A percentile compares a stretch with the other conserved stretches of the same genome.
phyloP scores from a whole-genome alignment of 106 monocot genomes.

The Xerophyta viscosa region DNA sequence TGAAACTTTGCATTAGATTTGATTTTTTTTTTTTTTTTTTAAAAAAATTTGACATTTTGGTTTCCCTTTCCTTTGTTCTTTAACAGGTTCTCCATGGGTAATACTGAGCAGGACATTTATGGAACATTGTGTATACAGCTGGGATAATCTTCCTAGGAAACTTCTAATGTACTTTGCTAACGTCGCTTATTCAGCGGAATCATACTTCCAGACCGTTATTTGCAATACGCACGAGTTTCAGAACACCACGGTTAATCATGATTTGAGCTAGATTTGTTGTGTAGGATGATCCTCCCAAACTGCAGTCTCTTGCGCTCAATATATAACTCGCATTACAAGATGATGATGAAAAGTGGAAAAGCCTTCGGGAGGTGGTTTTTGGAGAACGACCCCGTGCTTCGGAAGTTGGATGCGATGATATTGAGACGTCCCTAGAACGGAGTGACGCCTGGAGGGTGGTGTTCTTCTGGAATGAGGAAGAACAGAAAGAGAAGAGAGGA shows the following conservation, averaged over 20 bases:
- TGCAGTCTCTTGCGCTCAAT: conserved; percentile 55
- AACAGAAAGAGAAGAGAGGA: not conserved
- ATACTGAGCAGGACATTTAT: conserved; percentile 67
- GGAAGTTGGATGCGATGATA: conserved; percentile 39
- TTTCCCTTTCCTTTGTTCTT: no score
- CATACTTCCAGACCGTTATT: conserved; percentile 85
- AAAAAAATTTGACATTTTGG: no score
- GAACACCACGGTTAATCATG: conserved; percentile 75
- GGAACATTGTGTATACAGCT: conserved; percentile 48
- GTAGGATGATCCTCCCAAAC: conserved; percentile 61
- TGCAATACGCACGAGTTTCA: conserved; percentile 66
- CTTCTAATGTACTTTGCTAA: conserved; percentile 90
- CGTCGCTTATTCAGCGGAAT: conserved; percentile 54
- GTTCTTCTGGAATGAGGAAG: conserved; percentile 10
- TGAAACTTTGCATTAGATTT: no score
- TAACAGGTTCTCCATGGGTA: conserved; percentile 86
- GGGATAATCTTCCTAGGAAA: conserved; percentile 82
- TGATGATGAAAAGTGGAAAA: conserved; percentile 53
- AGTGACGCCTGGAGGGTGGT: conserved; percentile 40
- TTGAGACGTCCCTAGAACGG: conserved; percentile 30
- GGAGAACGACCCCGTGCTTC: conserved; percentile 42
- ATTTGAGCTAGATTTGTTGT: conserved; percentile 67
- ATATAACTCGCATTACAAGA: conserved; percentile 40
- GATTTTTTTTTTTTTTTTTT: no score
- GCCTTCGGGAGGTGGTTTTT: conserved; percentile 60